Conservation (phyloP, 2,329 filamentous ascomycete species). For the Nannizzia gypsea region DNA sequence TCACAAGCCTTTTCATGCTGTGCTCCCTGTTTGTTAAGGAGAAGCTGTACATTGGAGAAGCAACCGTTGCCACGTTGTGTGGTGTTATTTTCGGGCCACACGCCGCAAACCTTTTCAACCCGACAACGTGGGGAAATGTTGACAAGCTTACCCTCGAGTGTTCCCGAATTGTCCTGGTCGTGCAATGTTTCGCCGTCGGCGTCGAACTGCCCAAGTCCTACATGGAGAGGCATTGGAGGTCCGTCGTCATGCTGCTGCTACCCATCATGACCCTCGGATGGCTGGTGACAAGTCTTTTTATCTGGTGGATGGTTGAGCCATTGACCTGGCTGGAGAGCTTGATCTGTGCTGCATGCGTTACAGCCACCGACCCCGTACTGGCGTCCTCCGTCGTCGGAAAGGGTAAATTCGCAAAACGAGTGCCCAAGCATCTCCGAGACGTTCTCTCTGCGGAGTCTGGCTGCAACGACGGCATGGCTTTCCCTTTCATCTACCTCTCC, state of each 20-base stretch:
- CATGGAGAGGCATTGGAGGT: conserved; percentile 97
- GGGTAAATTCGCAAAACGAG: conserved; percentile 94
- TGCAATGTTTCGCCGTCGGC: conserved; percentile 62
- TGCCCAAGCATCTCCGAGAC: conserved; percentile 94
- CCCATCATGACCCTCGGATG: conserved; percentile 96
- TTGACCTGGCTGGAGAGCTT: conserved; percentile 85
- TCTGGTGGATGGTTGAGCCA: conserved; percentile 76
- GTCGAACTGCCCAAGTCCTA: conserved; percentile 62
- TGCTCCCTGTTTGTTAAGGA: conserved; percentile 98
- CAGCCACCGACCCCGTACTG: conserved; percentile 90
- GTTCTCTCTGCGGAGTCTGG: conserved; percentile 91
- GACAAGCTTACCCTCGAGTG: conserved; percentile 59
- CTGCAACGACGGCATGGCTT: conserved; percentile 99
- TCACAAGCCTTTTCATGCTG: conserved; percentile 96
- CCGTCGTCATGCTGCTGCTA: conserved; percentile 73
- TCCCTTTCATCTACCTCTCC: conserved; percentile 89
- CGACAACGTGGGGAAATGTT: conserved; percentile 50
- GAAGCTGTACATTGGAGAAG: conserved; percentile 95
- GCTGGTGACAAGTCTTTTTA: conserved; percentile 71
- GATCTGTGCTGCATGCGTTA: conserved; percentile 81
- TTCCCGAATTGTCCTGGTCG: conserved; percentile 58
- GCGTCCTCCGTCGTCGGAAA: conserved; percentile 97
- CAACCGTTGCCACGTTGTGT: conserved; percentile 69
- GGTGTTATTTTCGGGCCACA: conserved; percentile 61
- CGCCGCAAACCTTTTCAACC: conserved; percentile 53